phyloP scores from a whole-genome alignment of 805 yeast species.

The Wickerhamomyces xylosicus region DNA sequence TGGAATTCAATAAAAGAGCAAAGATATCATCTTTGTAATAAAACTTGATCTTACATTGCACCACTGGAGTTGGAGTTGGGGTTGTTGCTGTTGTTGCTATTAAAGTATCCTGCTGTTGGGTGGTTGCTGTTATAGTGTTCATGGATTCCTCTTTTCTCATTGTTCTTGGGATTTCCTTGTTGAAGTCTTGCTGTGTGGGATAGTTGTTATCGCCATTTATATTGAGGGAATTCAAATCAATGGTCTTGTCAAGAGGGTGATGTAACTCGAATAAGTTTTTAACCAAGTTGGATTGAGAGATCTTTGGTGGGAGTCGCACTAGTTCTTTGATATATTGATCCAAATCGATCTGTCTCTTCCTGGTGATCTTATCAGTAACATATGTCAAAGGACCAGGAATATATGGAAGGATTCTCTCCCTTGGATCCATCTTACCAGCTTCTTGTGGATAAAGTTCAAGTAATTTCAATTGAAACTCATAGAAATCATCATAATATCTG shows the following conservation, averaged over 20 bases:
- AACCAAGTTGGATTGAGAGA: conserved; percentile 61
- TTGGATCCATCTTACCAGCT: conserved; percentile 49
- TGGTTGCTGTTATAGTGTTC: not conserved
- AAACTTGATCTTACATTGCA: conserved; percentile 51
- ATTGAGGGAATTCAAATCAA: conserved; percentile 7
- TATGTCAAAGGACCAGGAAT: conserved; percentile 94
- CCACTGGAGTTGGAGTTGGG: conserved; percentile 12
- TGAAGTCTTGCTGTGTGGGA: conserved; percentile 1
- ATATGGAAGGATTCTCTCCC: conserved; percentile 66
- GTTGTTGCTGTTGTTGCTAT: conserved; percentile 1
- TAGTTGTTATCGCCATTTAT: not conserved
- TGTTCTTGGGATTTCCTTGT: conserved; percentile 5
- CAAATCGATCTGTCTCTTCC: conserved; percentile 42
- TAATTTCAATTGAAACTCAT: conserved; percentile 80
- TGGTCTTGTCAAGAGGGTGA: conserved; percentile 24
- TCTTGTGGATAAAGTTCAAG: conserved; percentile 82
- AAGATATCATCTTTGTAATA: conserved; percentile 76
- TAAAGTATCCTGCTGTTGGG: not conserved
- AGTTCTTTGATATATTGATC: conserved; percentile 49
- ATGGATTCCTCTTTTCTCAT: not conserved
- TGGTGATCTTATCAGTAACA: conserved; percentile 68
- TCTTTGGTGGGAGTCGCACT: conserved; percentile 64
- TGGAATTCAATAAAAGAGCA: conserved; percentile 48
- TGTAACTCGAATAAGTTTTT: conserved; percentile 56
- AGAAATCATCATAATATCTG: conserved; percentile 91